Base-by-base conservation (phyloP, 129 eudicot species). In the Helianthus tuberosus region DNA sequence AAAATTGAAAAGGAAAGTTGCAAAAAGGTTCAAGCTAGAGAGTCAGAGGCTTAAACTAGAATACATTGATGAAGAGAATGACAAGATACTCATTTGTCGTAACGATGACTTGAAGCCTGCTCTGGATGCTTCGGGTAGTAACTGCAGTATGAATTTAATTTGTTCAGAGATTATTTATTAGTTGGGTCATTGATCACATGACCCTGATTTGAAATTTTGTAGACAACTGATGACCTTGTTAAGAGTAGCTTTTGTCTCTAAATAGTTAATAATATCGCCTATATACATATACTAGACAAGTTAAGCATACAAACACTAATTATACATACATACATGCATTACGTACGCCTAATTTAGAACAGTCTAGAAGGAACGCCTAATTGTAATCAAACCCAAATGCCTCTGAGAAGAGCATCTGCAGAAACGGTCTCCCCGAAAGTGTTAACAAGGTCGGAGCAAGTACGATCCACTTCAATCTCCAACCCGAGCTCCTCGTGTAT, bases 401-500 rank as follows among this genome's bases (percentile, higher is more conserved):
- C 85, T 71, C 10, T 76, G 14, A 65, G 58, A 76, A 81, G 85
- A 46, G 83, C 71, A 39, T 60, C 70, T 0, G 70, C 9, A 0
- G 76, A 51, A 3, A 67, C 38, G 1, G 52, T 43, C 16, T 71
- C 83, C 9, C 80, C 84, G 10, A 80, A 80, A 6, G 72, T 80
- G 10, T 80, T 39, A 25, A 80, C 10, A 60, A 80, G 79, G 44
- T 80, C 80, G 3, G 84, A 80, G 57, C 84, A 80, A 60, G 75
- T 49, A n/a, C 59, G 65, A 23, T 74, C 80, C 11, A 6, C 14
- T 17, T 68, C 59, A 17, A 80, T 10, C 69, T 81, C 84, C 79
- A 85, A 59, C 27, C 86, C 86, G 29, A 81, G 76, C 81, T 85
- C 86, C 64, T 81, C 71, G 11, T 75, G 66, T 20, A 85, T 71